A percentile compares a stretch with the other conserved stretches of the same genome.
phyloP scores from a whole-genome alignment of 352 stramenopile genomes.

The Globisporangium parvum region DNA sequence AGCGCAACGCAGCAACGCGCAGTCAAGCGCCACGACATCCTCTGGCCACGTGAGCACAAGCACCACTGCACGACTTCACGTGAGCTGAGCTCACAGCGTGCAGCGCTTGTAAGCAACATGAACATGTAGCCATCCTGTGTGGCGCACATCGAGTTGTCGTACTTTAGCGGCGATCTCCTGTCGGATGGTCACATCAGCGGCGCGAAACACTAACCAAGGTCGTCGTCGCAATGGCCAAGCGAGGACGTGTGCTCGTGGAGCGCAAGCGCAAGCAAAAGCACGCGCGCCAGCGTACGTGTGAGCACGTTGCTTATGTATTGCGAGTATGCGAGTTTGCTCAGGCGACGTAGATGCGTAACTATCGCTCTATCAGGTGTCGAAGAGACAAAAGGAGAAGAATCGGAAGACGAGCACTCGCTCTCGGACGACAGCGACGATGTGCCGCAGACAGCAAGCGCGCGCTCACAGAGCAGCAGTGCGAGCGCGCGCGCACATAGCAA shows the following conservation, averaged over 20 bases:
- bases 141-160: too few species aligned
- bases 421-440: constrained; percentile 23
- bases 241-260: constrained; percentile 19
- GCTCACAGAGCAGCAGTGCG: constrained; percentile 18
- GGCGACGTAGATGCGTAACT: neutral
- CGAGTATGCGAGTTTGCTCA: neutral
- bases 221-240: constrained; percentile 22
- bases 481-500: constrained; percentile 15
- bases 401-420: constrained; percentile 10
- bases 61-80: too few species aligned
- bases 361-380: constrained; percentile 16
- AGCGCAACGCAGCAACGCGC: neutral
- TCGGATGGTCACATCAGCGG: too few species aligned
- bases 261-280: constrained; percentile 32
- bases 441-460: constrained; percentile 18
- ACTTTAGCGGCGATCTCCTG: too few species aligned
- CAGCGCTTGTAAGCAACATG: too few species aligned
- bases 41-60: too few species aligned
- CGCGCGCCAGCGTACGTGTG: constrained; percentile 26
- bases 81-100: too few species aligned
- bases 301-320: neutral
- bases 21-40: too few species aligned
- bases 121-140: too few species aligned
- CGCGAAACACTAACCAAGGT: neutral
- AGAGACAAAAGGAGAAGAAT: constrained; percentile 19